phyloP scores from a whole-genome alignment of 1,139 yeast genomes.

The Keqinozyma sinolaborantium region DNA sequence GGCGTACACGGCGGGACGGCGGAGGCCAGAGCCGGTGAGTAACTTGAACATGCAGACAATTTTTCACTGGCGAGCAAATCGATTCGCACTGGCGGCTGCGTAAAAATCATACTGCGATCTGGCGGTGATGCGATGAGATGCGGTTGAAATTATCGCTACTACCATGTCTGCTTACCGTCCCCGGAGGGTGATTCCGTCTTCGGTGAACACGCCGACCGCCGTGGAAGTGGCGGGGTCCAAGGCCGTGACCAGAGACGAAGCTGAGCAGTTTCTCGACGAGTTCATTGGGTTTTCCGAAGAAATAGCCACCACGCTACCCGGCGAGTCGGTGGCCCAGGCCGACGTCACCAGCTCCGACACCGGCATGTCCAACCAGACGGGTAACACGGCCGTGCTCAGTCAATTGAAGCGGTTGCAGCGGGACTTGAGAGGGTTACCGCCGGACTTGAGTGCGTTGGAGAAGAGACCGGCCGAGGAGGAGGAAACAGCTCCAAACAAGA shows the following conservation, averaged over 20 bases:
- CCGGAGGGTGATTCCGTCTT: slow-evolving; percentile 39
- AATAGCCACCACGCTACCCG: slow-evolving; percentile 17
- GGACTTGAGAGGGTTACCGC: slow-evolving; percentile 73
- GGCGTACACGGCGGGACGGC: too few relatives aligned
- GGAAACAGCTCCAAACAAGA: slow-evolving; percentile 13
- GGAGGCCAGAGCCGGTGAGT: too few relatives aligned
- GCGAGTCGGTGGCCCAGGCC: slow-evolving; percentile 6
- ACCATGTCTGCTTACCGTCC: slow-evolving; percentile 26
- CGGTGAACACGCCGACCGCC: slow-evolving; percentile 50
- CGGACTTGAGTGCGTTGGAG: slow-evolving; percentile 17
- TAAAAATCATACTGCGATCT: not conserved
- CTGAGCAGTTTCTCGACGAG: slow-evolving; percentile 42
- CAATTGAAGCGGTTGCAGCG: slow-evolving; percentile 68
- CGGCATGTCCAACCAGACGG: slow-evolving; percentile 22
- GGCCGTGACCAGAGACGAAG: slow-evolving; percentile 33
- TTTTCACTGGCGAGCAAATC: not conserved
- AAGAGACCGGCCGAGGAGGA: slow-evolving; percentile 5
- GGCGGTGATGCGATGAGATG: not conserved
- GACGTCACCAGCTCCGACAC: slow-evolving; percentile 8
- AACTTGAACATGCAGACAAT: not conserved
- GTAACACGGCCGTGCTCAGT: slow-evolving; percentile 38
- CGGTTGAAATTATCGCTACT: too few relatives aligned
- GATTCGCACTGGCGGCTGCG: not conserved
- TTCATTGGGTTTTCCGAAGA: slow-evolving; percentile 42
- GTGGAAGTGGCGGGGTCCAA: slow-evolving; percentile 29